Conservation (phyloP, 306 rosid species). For the Betula pendula region DNA sequence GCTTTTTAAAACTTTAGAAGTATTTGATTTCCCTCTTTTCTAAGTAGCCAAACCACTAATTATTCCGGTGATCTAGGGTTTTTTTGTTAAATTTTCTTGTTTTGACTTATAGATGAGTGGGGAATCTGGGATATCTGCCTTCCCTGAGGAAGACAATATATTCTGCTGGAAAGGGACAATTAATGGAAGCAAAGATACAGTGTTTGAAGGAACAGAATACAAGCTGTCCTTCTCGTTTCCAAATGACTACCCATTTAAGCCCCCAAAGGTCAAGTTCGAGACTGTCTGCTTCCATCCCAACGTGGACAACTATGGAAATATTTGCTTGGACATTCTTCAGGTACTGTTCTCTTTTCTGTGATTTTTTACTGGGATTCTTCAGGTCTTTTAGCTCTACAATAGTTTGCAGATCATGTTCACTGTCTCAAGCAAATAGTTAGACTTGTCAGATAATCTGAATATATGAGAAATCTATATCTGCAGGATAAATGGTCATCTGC, state of each 20-base stretch:
- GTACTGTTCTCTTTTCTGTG: conserved; percentile 27
- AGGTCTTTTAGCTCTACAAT: neutral
- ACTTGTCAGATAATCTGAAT: neutral
- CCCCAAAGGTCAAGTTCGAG: conserved; percentile 95
- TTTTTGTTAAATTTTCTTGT: neutral
- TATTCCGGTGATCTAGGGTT: neutral
- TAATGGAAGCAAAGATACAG: conserved; percentile 87
- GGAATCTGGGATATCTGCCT: conserved; percentile 84
- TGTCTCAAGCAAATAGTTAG: neutral
- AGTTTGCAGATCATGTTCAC: neutral
- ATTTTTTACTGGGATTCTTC: neutral
- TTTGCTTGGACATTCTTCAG: conserved; percentile 99
- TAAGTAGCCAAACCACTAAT: neutral
- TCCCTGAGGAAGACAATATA: conserved; percentile 95
- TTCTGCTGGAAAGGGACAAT: conserved; percentile 97
- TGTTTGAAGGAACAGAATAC: conserved; percentile 89
- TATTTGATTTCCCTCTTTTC: neutral
- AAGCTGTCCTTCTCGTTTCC: conserved; percentile 74
- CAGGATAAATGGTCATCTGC: conserved; percentile 93
- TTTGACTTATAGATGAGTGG: conserved; percentile 74
- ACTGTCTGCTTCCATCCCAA: conserved; percentile 88
- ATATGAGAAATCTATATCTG: neutral
- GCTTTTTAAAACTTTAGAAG: neutral
- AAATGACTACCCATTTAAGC: conserved; percentile 87
- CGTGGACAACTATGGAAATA: conserved; percentile 78